Percentiles rank a stretch among this genome's conserved stretches.
These are phyloP conservation scores for Digitaria exilis DNA, from an alignment of 202 grass and related monocot species.

Conservation along the genomic window DNA sequence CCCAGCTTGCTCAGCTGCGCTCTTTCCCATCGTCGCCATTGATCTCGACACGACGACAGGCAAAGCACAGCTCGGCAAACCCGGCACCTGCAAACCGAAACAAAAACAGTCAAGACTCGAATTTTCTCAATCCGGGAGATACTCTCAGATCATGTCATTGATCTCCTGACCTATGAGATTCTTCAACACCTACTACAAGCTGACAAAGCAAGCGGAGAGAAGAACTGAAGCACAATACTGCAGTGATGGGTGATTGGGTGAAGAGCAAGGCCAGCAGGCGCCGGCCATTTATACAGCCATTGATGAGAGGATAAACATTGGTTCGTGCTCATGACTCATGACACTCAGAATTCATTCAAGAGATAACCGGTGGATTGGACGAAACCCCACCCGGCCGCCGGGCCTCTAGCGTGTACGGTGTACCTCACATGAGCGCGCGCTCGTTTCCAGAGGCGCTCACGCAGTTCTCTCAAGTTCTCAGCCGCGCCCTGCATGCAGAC, in stretches of 20 bases:
- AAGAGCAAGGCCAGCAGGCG: neutral
- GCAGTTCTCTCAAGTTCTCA: neutral
- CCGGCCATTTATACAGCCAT: neutral
- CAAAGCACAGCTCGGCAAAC: neutral
- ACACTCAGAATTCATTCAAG: neutral
- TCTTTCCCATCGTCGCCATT: neutral
- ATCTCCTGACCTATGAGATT: neutral
- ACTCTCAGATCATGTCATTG: neutral
- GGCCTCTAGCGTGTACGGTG: neutral
- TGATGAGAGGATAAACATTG: neutral
- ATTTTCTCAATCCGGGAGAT: rapidly evolving
- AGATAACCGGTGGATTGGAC: neutral
- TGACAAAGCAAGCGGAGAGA: neutral
- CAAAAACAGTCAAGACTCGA: neutral
- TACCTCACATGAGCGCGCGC: neutral
- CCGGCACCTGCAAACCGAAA: neutral
- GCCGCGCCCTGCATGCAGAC: neutral
- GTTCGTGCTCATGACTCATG: neutral
- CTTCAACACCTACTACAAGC: no score
- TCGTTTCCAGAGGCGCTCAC: neutral
- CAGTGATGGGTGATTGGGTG: no score
- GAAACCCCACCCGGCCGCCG: neutral
- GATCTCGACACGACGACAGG: neutral
- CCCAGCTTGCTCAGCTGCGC: neutral
- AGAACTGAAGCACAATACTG: neutral